These are phyloP conservation scores for Begonia peltatifolia DNA, from an alignment of 306 rosid species.

Conservation along the genomic window DNA sequence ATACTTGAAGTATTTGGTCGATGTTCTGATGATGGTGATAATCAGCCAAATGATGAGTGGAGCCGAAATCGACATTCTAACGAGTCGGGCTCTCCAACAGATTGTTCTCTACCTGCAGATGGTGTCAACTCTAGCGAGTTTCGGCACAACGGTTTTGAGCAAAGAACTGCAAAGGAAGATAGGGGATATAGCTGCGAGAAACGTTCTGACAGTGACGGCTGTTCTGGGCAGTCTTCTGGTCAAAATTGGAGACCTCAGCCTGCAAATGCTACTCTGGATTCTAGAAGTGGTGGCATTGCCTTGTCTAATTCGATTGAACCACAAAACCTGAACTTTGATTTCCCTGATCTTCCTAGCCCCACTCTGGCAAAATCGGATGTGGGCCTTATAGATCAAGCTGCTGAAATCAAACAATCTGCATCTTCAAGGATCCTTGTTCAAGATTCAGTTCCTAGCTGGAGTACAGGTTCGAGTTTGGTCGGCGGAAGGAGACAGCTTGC, in stretches of 20 bases:
- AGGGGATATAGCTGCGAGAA: conserved; percentile 35
- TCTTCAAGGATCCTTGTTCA: conserved; percentile 30
- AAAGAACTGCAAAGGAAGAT: conserved; percentile 3
- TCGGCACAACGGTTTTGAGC: conserved; percentile 21
- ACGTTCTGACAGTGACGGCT: conserved; percentile 53
- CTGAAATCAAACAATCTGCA: conserved; percentile 21
- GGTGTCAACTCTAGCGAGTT: conserved; percentile 27
- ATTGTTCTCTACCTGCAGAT: conserved; percentile 29
- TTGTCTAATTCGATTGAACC: conserved; percentile 19
- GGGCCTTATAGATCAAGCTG: conserved; percentile 8
- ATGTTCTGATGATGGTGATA: background rate
- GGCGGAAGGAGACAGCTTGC: conserved; percentile 20
- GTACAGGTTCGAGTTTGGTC: conserved; percentile 40
- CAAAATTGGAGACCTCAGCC: conserved; percentile 45
- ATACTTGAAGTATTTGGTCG: no score
- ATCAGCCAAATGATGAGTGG: background rate
- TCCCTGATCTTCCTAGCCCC: conserved; percentile 17
- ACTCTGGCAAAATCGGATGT: conserved; percentile 2
- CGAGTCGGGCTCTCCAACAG: background rate
- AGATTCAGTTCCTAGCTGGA: conserved; percentile 43
- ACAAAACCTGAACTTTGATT: conserved; percentile 17
- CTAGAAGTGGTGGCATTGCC: conserved; percentile 25
- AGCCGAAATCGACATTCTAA: background rate
- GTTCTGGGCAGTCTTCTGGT: conserved; percentile 61
- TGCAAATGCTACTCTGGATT: conserved; percentile 26